A percentile compares a stretch with the other conserved stretches of the same genome.
Evolutionary conservation across 2,329 filamentous ascomycete genomes (phyloP).

Genomic region (Didymella keratinophila): DNA sequence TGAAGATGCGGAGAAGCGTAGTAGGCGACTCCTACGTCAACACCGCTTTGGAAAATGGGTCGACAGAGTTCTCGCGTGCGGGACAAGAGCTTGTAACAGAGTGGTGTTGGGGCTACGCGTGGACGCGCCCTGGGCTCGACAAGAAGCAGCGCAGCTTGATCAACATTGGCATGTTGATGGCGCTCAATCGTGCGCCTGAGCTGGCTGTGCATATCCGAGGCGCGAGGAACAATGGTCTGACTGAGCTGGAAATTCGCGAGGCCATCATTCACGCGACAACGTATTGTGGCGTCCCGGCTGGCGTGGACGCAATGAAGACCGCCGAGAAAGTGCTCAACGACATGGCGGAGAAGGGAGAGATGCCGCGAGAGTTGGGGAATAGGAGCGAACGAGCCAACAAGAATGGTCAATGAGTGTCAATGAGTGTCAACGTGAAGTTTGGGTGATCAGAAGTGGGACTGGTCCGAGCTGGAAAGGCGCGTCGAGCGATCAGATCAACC

Average conservation of each 20-base stretch:
- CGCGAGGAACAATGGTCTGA: slow-evolving; percentile 68
- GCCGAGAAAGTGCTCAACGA: slow-evolving; percentile 61
- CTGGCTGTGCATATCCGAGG: slow-evolving; percentile 69
- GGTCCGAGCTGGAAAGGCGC: neutral
- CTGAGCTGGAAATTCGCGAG: slow-evolving; percentile 69
- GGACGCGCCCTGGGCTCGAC: slow-evolving; percentile 69
- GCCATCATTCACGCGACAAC: slow-evolving; percentile 60
- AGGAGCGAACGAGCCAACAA: slow-evolving; percentile 41
- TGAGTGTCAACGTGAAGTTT: too few relatives aligned
- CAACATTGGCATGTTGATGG: slow-evolving; percentile 71
- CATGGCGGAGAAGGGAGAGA: slow-evolving; percentile 58
- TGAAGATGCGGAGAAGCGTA: slow-evolving; percentile 67
- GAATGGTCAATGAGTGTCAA: slow-evolving; percentile 1
- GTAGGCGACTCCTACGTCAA: slow-evolving; percentile 69
- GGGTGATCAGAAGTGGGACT: neutral
- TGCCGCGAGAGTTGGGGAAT: slow-evolving; percentile 42
- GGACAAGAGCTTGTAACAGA: slow-evolving; percentile 71
- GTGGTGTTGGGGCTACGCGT: slow-evolving; percentile 70
- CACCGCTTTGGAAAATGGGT: slow-evolving; percentile 62
- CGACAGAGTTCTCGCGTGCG: slow-evolving; percentile 66
- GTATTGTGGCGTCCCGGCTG: slow-evolving; percentile 64
- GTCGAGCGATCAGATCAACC: neutral
- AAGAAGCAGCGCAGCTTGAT: slow-evolving; percentile 68
- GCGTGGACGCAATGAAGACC: slow-evolving; percentile 63
- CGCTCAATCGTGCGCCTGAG: slow-evolving; percentile 66